These are phyloP conservation scores for Silene conica DNA, from an alignment of 148 eudicot genomes.

Conservation along the genomic window DNA sequence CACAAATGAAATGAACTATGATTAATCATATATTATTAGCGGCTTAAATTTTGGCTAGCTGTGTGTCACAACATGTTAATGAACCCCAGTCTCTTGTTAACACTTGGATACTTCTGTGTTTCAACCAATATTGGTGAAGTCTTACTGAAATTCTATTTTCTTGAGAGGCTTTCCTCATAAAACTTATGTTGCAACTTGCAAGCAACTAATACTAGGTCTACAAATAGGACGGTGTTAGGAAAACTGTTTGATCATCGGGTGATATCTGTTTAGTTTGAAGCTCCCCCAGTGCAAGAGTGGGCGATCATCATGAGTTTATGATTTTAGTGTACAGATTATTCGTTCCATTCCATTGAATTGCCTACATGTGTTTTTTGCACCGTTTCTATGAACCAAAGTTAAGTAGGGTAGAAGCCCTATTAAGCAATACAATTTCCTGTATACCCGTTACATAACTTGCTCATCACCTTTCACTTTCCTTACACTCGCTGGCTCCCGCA, in stretches of 20 bases:
- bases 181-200: too few relatives aligned
- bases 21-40: constrained; percentile 7
- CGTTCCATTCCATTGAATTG: not conserved
- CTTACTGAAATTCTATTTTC: not conserved
- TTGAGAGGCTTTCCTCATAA: too few relatives aligned
- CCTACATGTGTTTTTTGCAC: not conserved
- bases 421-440: not conserved
- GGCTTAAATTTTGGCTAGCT: constrained; percentile 13
- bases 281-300: not conserved
- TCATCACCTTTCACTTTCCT: not conserved
- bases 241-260: not conserved
- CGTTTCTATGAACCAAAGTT: not conserved
- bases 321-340: not conserved
- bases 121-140: not conserved
- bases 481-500: not conserved
- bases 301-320: not conserved
- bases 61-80: constrained; percentile 23
- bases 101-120: not conserved
- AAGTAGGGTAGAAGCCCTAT: not conserved
- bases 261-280: not conserved
- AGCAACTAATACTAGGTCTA: too few relatives aligned
- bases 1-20: constrained; percentile 31
- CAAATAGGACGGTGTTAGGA: not conserved
- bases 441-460: not conserved
- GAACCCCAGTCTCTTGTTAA: not conserved